Percentiles rank a stretch among this genome's conserved stretches.
phyloP scores from a whole-genome alignment of 257 asterid genomes.

The Forsythia suspensa region DNA sequence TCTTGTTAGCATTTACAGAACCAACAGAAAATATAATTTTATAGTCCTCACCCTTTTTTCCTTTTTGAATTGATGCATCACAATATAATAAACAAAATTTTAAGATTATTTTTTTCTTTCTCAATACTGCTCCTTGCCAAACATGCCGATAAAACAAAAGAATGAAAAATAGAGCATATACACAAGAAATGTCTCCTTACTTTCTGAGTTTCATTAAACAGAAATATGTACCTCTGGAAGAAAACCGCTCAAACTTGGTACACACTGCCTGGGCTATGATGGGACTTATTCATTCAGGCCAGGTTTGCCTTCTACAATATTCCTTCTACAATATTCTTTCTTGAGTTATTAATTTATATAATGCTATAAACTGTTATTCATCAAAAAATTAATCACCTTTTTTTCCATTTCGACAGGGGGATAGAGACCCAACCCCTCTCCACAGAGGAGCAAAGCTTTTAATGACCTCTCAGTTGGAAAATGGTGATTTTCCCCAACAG shows the following conservation, averaged over 20 bases:
- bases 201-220: slow-evolving; percentile 16
- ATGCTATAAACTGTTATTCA: not conserved
- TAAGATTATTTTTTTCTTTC: not conserved
- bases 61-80: too few relatives aligned
- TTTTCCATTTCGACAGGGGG: slow-evolving; percentile 24
- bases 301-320: slow-evolving; percentile 38
- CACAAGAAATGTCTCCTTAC: not conserved
- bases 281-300: slow-evolving; percentile 77
- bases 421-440: slow-evolving; percentile 63
- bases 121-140: not conserved
- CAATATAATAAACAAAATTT: not conserved
- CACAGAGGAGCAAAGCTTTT: slow-evolving; percentile 68
- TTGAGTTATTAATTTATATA: not conserved
- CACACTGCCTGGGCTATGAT: slow-evolving; percentile 85
- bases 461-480: slow-evolving; percentile 72
- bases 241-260: slow-evolving; percentile 61
- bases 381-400: not conserved
- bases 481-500: slow-evolving; percentile 86
- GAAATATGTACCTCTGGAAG: slow-evolving; percentile 65
- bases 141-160: not conserved
- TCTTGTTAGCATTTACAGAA: not conserved
- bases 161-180: not conserved
- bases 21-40: too few relatives aligned
- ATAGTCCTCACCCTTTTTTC: too few relatives aligned
- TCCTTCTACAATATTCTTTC: not conserved